Conservation (phyloP, 495 filamentous ascomycete genomes). For the Xylaria intraflava region DNA sequence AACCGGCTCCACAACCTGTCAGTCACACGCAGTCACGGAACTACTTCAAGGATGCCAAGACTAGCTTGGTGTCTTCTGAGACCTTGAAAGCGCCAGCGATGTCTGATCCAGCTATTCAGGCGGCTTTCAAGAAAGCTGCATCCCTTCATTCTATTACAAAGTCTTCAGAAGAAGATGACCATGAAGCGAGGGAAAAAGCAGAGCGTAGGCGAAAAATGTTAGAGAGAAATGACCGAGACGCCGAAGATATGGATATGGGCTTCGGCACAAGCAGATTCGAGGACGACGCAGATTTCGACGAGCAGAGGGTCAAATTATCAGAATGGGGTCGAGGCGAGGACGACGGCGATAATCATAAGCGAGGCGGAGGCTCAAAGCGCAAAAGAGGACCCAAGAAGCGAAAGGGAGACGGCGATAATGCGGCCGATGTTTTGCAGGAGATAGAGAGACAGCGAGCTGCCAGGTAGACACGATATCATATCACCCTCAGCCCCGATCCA, state of each 20-base stretch:
- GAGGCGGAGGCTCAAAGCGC: slow-evolving; percentile 51
- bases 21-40: slow-evolving; percentile 37
- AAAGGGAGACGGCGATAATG: slow-evolving; percentile 79
- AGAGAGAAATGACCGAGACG: slow-evolving; percentile 70
- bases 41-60: slow-evolving; percentile 55
- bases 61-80: slow-evolving; percentile 32
- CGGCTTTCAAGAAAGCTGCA: slow-evolving; percentile 78
- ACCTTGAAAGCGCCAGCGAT: slow-evolving; percentile 49
- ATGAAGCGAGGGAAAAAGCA: slow-evolving; percentile 40
- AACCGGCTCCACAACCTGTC: slow-evolving; percentile 35
- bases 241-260: slow-evolving; percentile 88
- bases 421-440: slow-evolving; percentile 70
- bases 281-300: slow-evolving; percentile 65
- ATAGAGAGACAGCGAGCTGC: slow-evolving; percentile 55
- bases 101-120: slow-evolving; percentile 71
- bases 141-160: slow-evolving; percentile 51
- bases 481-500: neutral
- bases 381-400: slow-evolving; percentile 81
- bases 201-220: slow-evolving; percentile 69
- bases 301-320: slow-evolving; percentile 57
- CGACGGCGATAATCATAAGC: slow-evolving; percentile 43
- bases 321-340: slow-evolving; percentile 56
- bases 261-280: slow-evolving; percentile 81
- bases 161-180: slow-evolving; percentile 39
- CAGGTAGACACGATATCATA: slow-evolving; percentile 2